A percentile compares a stretch with the other conserved stretches of the same genome.
phyloP scores from a whole-genome alignment of 805 yeast genomes.

The Saccharomycopsis sp. region DNA sequence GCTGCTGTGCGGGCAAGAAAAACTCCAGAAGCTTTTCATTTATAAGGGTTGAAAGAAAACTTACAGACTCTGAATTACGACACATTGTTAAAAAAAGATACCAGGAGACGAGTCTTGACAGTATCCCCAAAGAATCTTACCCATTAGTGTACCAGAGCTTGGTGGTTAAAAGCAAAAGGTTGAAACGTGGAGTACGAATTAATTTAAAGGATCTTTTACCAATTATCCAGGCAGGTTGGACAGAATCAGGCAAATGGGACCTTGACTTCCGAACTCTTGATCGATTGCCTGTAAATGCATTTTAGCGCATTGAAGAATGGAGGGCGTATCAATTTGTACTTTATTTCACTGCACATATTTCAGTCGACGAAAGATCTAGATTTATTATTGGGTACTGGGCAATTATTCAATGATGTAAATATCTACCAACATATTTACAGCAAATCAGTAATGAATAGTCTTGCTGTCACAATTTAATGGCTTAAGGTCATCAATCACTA shows the following conservation, averaged over 20 bases:
- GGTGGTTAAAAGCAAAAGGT: constrained; percentile 60
- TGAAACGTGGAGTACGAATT: constrained; percentile 50
- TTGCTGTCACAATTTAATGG: too few relatives aligned
- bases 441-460: too few relatives aligned
- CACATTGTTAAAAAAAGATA: constrained; percentile 9
- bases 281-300: neutral
- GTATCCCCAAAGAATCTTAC: constrained; percentile 45
- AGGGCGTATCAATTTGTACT: too few relatives aligned
- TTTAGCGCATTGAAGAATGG: too few relatives aligned
- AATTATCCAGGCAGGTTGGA: constrained; percentile 29
- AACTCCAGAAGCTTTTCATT: constrained; percentile 15
- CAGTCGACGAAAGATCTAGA: too few relatives aligned
- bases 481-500: too few relatives aligned
- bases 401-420: too few relatives aligned
- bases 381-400: too few relatives aligned
- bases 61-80: constrained; percentile 19
- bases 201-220: constrained; percentile 57
- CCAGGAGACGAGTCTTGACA: constrained; percentile 9
- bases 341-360: too few relatives aligned
- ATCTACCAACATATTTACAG: too few relatives aligned
- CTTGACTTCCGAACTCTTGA: neutral
- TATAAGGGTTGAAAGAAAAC: constrained; percentile 23
- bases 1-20: constrained; percentile 1
- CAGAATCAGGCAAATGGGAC: constrained; percentile 20
- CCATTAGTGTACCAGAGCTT: constrained; percentile 59